phyloP scores from a whole-genome alignment of 768 basidiomycete genomes.

The Crassisporium funariophilum region DNA sequence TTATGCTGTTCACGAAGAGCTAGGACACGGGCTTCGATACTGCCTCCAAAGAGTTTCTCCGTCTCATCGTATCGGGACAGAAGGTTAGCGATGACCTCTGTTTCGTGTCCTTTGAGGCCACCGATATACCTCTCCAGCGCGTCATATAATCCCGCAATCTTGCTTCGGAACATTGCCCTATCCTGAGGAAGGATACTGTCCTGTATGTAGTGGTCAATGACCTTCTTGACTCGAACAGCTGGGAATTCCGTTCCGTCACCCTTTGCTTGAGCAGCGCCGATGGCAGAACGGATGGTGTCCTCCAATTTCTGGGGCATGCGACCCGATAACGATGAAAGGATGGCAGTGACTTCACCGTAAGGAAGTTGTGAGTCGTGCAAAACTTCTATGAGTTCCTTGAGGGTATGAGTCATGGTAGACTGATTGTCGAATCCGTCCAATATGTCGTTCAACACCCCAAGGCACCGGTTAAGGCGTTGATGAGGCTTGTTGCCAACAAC shows the following conservation, averaged over 20 bases:
- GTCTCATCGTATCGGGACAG: constrained; percentile 81
- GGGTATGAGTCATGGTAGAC: constrained; percentile 80
- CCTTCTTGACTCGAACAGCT: constrained; percentile 79
- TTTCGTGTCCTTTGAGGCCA: constrained; percentile 88
- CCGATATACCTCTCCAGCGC: constrained; percentile 78
- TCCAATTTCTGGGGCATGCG: constrained; percentile 93
- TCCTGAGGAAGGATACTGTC: constrained; percentile 83
- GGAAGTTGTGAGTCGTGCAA: constrained; percentile 87
- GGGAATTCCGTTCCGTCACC: constrained; percentile 86
- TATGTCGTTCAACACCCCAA: constrained; percentile 83
- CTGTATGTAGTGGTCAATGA: constrained; percentile 82
- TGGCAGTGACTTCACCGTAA: constrained; percentile 80
- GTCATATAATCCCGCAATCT: constrained; percentile 69
- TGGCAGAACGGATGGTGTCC: constrained; percentile 74
- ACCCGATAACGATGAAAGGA: constrained; percentile 86
- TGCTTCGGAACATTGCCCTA: constrained; percentile 73
- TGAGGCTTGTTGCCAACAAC: constrained; percentile 89
- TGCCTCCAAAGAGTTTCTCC: constrained; percentile 91
- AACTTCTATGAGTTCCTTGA: constrained; percentile 84
- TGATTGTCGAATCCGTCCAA: constrained; percentile 97
- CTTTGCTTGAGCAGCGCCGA: constrained; percentile 78
- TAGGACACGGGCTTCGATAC: constrained; percentile 90
- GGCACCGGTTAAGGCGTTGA: constrained; percentile 77
- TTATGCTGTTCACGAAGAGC: constrained; percentile 90
- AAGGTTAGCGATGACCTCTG: constrained; percentile 72